phyloP scores from a whole-genome alignment of 2,329 filamentous ascomycete species.

The Fusarium decemcellulare region DNA sequence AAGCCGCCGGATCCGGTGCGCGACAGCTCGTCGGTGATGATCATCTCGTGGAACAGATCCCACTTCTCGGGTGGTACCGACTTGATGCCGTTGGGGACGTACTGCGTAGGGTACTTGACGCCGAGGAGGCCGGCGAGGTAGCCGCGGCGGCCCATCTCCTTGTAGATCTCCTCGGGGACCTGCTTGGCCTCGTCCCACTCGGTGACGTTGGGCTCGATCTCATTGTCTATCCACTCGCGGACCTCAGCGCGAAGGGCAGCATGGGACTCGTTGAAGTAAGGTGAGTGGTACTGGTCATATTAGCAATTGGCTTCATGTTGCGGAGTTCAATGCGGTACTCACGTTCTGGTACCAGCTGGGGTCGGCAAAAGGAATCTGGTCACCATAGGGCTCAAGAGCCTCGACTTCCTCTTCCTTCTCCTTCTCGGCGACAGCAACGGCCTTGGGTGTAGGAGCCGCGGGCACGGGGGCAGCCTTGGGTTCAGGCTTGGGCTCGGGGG shows the following conservation, averaged over 20 bases:
- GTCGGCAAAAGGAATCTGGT: conserved; percentile 91
- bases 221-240: conserved; percentile 90
- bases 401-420: conserved; percentile 70
- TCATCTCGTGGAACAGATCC: conserved; percentile 98
- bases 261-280: conserved; percentile 96
- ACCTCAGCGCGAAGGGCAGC: conserved; percentile 91
- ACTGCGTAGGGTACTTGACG: conserved; percentile 83
- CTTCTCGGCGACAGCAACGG: conserved; percentile 57
- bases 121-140: conserved; percentile 95
- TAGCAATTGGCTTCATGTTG: conserved; percentile 8
- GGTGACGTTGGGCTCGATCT: conserved; percentile 90
- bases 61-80: conserved; percentile 89
- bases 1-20: conserved; percentile 91
- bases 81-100: conserved; percentile 78
- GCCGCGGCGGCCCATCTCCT: conserved; percentile 92
- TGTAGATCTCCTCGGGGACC: conserved; percentile 91
- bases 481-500: conserved; percentile 88
- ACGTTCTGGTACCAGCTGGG: conserved; percentile 96
- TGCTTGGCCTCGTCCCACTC: conserved; percentile 98
- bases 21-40: conserved; percentile 94
- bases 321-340: conserved; percentile 54
- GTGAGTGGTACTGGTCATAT: conserved; percentile 85
- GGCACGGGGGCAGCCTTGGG: conserved; percentile 59
- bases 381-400: conserved; percentile 86
- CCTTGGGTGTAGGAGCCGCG: conserved; percentile 52